phyloP scores from a whole-genome alignment of 129 eudicot genomes.

The Mikania micrantha region DNA sequence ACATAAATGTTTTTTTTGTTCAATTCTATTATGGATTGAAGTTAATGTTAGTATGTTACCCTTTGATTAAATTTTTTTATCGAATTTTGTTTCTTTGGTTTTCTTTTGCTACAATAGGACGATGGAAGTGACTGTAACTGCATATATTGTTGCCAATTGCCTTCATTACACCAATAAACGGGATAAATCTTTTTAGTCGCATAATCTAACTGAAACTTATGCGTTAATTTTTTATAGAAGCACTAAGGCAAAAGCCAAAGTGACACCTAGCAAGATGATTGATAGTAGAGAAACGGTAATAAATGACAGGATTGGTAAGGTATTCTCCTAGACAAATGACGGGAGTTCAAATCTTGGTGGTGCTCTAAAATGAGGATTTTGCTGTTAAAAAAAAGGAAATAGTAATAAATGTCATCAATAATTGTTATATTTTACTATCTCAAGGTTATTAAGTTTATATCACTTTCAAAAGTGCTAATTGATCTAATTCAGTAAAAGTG shows the following conservation, averaged over 20 bases:
- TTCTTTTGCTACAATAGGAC: neutral
- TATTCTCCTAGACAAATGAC: no score
- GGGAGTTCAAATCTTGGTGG: no score
- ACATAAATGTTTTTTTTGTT: neutral
- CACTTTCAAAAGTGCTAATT: neutral
- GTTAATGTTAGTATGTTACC: constrained; percentile 1
- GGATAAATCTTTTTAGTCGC: neutral
- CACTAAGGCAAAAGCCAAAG: neutral
- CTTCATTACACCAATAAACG: neutral
- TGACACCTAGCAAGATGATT: neutral
- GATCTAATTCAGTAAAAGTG: neutral
- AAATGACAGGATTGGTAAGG: no score
- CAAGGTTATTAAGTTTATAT: neutral
- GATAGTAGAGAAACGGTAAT: no score
- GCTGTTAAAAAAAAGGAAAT: no score
- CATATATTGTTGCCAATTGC: neutral
- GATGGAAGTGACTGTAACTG: neutral
- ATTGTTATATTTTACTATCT: neutral
- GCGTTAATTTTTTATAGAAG: neutral
- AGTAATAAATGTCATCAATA: neutral
- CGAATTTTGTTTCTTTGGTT: neutral
- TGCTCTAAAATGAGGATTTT: no score
- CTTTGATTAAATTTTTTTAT: neutral
- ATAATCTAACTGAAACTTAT: neutral
- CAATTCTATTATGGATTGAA: neutral